Percentiles rank a stretch among this genome's conserved stretches.
These are phyloP conservation scores for Apiospora koreana DNA, from an alignment of 2,329 filamentous ascomycete genomes.

Conservation along the genomic window DNA sequence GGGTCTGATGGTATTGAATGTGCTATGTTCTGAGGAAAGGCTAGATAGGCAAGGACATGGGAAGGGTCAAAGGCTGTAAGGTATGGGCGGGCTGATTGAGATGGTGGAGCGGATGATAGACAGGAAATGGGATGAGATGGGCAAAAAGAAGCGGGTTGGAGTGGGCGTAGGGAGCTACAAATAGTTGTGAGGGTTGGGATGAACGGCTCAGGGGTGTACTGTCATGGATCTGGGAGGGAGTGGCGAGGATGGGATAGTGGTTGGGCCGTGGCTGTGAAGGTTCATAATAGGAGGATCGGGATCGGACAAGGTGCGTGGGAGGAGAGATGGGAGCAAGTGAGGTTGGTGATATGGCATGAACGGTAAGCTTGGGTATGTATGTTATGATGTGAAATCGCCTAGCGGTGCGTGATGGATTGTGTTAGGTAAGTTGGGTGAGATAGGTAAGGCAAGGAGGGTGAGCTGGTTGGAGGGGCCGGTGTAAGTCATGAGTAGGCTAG, in stretches of 20 bases:
- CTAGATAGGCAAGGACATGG: neutral
- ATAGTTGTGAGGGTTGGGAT: too few relatives aligned
- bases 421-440: neutral
- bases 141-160: neutral
- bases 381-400: neutral
- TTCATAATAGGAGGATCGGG: neutral
- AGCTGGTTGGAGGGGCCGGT: neutral
- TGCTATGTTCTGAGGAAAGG: neutral
- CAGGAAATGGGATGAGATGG: neutral
- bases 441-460: neutral
- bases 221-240: neutral
- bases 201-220: neutral
- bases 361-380: neutral
- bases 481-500: neutral
- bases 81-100: neutral
- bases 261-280: neutral
- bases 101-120: neutral
- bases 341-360: neutral
- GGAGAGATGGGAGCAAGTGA: neutral
- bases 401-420: neutral
- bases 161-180: neutral
- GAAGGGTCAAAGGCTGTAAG: neutral
- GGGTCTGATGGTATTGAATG: neutral
- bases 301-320: neutral
- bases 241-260: neutral